Percentiles rank a stretch among this genome's conserved stretches.
phyloP scores from a whole-genome alignment of 441 rosid species.

The Erysimum pusillum region DNA sequence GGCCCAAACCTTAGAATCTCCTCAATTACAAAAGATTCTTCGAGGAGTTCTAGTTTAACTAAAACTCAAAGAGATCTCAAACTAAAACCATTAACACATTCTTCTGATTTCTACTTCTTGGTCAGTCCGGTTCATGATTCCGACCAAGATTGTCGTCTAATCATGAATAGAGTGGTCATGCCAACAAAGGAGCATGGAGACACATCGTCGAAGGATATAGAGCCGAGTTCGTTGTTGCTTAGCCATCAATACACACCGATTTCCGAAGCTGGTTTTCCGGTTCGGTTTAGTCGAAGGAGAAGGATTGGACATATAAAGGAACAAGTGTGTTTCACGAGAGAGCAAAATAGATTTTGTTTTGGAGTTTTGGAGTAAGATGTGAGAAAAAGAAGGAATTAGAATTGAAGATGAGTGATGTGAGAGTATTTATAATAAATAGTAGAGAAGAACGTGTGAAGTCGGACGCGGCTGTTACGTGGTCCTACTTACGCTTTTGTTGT shows the following conservation, averaged over 20 bases:
- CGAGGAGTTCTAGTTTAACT: neutral
- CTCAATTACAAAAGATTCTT: conserved; percentile 16
- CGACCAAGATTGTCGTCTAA: conserved; percentile 20
- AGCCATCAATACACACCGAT: conserved; percentile 56
- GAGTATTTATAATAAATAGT: conserved; percentile 6
- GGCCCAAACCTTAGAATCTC: conserved; percentile 3
- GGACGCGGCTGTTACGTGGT: conserved; percentile 44
- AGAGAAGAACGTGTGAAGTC: conserved; percentile 9
- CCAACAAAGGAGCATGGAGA: conserved; percentile 80
- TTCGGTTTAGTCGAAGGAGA: conserved; percentile 15
- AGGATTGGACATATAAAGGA: conserved; percentile 30
- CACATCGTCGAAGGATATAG: conserved; percentile 71
- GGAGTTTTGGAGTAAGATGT: neutral
- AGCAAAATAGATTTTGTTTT: neutral
- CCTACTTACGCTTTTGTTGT: conserved; percentile 26
- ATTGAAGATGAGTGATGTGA: conserved; percentile 7
- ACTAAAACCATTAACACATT: neutral
- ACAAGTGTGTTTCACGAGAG: neutral
- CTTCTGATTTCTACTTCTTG: neutral
- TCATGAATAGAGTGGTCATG: conserved; percentile 60
- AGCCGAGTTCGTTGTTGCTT: conserved; percentile 76
- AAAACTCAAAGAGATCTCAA: neutral
- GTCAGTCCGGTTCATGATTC: neutral
- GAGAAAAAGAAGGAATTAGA: neutral
- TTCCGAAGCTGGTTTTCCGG: conserved; percentile 48